Conservation (phyloP, 192 early-diverging fungal species). For the Mortierella antarctica region DNA sequence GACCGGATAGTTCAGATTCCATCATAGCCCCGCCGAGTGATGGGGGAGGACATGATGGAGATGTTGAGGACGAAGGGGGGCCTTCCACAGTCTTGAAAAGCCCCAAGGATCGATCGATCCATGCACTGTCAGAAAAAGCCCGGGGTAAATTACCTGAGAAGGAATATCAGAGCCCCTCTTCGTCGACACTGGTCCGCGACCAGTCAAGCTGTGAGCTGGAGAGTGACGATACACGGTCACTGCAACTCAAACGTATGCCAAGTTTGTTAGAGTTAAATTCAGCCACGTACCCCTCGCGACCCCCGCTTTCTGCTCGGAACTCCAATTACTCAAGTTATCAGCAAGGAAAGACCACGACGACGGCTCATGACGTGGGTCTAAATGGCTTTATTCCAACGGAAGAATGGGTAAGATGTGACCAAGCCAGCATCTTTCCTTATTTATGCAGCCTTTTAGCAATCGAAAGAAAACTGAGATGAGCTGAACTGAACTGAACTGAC, state of each 20-base stretch:
- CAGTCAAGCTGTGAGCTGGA: conserved; percentile 19
- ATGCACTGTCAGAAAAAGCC: conserved; percentile 79
- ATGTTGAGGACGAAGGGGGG: conserved; percentile 36
- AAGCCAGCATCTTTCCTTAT: conserved; percentile 9
- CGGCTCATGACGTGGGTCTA: conserved; percentile 53
- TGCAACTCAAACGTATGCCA: neutral
- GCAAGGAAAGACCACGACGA: conserved; percentile 30
- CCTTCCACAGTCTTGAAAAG: conserved; percentile 7
- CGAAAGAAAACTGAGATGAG: conserved; percentile 22
- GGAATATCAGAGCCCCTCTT: neutral
- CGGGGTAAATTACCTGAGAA: conserved; percentile 75
- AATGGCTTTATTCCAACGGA: conserved; percentile 75
- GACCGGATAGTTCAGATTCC: conserved; percentile 20
- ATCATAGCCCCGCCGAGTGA: conserved; percentile 14
- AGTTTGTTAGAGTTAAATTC: neutral
- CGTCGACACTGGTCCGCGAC: conserved; percentile 1
- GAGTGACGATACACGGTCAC: neutral
- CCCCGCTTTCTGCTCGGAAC: conserved; percentile 8
- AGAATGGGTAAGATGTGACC: conserved; percentile 68
- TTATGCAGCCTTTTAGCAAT: conserved; percentile 55
- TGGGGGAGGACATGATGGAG: conserved; percentile 37
- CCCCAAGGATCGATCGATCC: conserved; percentile 15
- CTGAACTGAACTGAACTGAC: conserved; percentile 21
- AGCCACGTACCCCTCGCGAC: neutral
- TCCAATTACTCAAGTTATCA: conserved; percentile 11